A percentile compares a stretch with the other conserved stretches of the same genome.
phyloP scores from a whole-genome alignment of 2,329 filamentous ascomycete species.

The Lasiodiplodia theobromae region DNA sequence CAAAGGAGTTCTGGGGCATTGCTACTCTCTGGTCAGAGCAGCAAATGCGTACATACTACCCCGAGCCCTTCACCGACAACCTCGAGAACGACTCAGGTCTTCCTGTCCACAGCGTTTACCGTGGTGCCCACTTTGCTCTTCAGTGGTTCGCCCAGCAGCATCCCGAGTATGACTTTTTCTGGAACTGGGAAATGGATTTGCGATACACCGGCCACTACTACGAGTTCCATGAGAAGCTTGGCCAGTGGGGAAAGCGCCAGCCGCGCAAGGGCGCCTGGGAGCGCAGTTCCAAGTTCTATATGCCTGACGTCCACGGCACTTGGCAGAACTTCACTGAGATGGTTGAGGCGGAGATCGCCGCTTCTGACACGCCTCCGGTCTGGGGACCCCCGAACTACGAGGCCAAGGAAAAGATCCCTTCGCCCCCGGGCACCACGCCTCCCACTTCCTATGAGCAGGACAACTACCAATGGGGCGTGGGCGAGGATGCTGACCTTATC shows the following conservation, averaged over 20 bases:
- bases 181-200: conserved; percentile 93
- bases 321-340: conserved; percentile 68
- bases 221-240: conserved; percentile 74
- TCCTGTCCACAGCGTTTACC: conserved; percentile 84
- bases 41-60: conserved; percentile 90
- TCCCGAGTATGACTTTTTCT: conserved; percentile 63
- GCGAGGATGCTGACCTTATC: conserved; percentile 76
- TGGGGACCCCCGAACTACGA: conserved; percentile 67
- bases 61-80: conserved; percentile 76
- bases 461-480: conserved; percentile 77
- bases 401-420: conserved; percentile 54
- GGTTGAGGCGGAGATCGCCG: conserved; percentile 66
- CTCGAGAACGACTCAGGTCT: conserved; percentile 69
- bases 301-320: conserved; percentile 71
- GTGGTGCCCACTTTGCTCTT: conserved; percentile 60
- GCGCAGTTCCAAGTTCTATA: conserved; percentile 75
- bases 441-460: conserved; percentile 67
- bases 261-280: conserved; percentile 78
- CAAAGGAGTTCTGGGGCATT: conserved; percentile 86
- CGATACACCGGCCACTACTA: conserved; percentile 84
- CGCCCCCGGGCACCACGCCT: conserved; percentile 69
- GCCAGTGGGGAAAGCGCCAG: conserved; percentile 69
- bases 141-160: conserved; percentile 61
- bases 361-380: conserved; percentile 58
- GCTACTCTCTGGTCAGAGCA: conserved; percentile 92